Evolutionary conservation across 768 basidiomycete species (phyloP).

Genomic region (Leccinum variicolor): DNA sequence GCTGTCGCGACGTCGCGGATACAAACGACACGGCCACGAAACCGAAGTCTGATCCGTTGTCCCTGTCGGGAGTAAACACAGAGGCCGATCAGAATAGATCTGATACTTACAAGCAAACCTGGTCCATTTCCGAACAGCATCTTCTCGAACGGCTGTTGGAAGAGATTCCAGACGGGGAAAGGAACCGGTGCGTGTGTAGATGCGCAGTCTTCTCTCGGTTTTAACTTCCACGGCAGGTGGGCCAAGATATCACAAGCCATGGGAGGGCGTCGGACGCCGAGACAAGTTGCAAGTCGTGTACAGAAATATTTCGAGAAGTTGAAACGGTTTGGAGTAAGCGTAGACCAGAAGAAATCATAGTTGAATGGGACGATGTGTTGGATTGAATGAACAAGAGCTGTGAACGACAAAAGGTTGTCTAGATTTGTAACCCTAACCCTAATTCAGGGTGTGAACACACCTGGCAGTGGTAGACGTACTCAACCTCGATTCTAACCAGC

Average conservation of each 20-base stretch:
- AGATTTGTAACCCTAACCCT: conserved; percentile 25
- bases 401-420: neutral
- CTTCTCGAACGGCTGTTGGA: conserved; percentile 70
- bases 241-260: conserved; percentile 80
- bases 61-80: conserved; percentile 16
- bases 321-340: conserved; percentile 64
- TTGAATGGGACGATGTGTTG: neutral
- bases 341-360: conserved; percentile 28
- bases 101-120: conserved; percentile 82
- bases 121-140: conserved; percentile 75
- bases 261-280: conserved; percentile 69
- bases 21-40: conserved; percentile 14
- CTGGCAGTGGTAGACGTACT: too few relatives aligned
- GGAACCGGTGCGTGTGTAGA: conserved; percentile 53
- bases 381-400: neutral
- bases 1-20: conserved; percentile 20
- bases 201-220: conserved; percentile 1
- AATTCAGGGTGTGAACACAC: conserved; percentile 3
- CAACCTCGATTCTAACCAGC: neutral
- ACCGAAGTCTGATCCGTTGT: conserved; percentile 13
- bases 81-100: conserved; percentile 24
- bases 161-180: conserved; percentile 74
- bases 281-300: conserved; percentile 86
- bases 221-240: conserved; percentile 47
- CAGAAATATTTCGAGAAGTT: conserved; percentile 88